Conservation (phyloP, 2,329 filamentous ascomycete genomes). For the Alternaria burnsii region DNA sequence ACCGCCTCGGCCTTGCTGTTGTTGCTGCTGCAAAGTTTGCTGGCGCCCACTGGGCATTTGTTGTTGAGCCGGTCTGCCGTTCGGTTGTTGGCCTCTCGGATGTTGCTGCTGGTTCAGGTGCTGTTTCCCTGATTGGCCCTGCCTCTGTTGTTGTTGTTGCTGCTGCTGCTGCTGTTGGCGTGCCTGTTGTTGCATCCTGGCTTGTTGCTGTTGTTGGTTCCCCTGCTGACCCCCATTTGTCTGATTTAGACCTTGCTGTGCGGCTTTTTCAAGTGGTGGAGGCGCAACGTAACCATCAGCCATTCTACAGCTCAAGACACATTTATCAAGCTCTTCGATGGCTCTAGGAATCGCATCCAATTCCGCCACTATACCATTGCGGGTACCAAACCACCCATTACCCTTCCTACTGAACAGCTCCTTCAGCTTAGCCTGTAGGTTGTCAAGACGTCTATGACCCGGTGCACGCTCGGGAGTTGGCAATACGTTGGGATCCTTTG, state of each 20-base stretch:
- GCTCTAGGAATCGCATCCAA: constrained; percentile 47
- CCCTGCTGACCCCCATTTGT: constrained; percentile 11
- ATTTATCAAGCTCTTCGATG: constrained; percentile 49
- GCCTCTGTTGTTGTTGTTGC: constrained; percentile 12
- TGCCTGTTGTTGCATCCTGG: constrained; percentile 16
- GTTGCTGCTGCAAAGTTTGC: constrained; percentile 13
- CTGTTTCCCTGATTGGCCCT: constrained; percentile 9
- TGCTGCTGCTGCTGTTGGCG: constrained; percentile 19
- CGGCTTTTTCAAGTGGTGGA: constrained; percentile 20
- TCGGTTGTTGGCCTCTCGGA: constrained; percentile 19
- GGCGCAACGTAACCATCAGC: constrained; percentile 37
- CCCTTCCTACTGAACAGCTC: constrained; percentile 43
- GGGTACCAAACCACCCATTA: constrained; percentile 50
- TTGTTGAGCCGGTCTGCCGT: constrained; percentile 10
- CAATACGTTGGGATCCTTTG: constrained; percentile 30
- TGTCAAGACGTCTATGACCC: constrained; percentile 41
- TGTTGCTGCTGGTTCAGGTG: constrained; percentile 23
- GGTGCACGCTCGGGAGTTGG: constrained; percentile 36
- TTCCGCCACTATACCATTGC: constrained; percentile 49
- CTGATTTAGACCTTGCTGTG: constrained; percentile 10
- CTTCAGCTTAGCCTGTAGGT: constrained; percentile 43
- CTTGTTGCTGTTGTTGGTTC: constrained; percentile 14
- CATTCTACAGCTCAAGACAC: constrained; percentile 47
- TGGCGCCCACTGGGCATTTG: constrained; percentile 14
- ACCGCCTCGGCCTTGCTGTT: constrained; percentile 16